Evolutionary conservation across 2,329 filamentous ascomycete species (phyloP).

Genomic region (Ascochyta clinopodiicola): DNA sequence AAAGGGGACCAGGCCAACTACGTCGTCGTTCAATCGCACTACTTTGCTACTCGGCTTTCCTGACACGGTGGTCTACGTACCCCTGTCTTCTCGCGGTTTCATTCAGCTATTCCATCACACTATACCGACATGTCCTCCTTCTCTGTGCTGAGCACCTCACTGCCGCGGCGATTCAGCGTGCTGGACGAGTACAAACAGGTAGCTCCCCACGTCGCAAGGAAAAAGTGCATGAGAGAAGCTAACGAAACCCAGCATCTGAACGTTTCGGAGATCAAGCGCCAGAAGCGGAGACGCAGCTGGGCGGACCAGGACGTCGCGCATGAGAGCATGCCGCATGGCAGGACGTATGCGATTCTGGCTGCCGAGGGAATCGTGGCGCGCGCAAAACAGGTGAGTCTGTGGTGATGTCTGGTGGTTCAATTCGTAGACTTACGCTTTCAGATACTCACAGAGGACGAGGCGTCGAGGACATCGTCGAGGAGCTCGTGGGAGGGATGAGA

Average conservation of each 20-base stretch:
- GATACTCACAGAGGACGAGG: slow-evolving; percentile 9
- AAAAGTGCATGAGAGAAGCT: not conserved
- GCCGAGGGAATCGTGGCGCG: slow-evolving; percentile 12
- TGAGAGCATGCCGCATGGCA: slow-evolving; percentile 12
- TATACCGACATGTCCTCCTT: not conserved
- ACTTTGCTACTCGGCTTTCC: too few relatives aligned
- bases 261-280: slow-evolving; percentile 4
- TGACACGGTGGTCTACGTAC: not conserved
- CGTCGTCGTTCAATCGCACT: too few relatives aligned
- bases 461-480: slow-evolving; percentile 4
- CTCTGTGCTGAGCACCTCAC: slow-evolving; percentile 1
- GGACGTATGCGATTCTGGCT: slow-evolving; percentile 12
- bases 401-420: rapidly evolving
- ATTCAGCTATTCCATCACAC: not conserved
- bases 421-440: not conserved
- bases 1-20: not conserved
- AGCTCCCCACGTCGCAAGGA: not conserved
- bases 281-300: slow-evolving; percentile 11
- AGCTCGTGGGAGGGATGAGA: not conserved
- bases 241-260: slow-evolving; percentile 3
- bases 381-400: not conserved
- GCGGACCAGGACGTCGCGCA: slow-evolving; percentile 13
- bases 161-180: slow-evolving; percentile 6
- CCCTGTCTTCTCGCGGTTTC: not conserved
- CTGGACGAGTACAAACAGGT: slow-evolving; percentile 17